phyloP scores from a whole-genome alignment of 306 rosid genomes.

The Fragaria nilgerrensis region DNA sequence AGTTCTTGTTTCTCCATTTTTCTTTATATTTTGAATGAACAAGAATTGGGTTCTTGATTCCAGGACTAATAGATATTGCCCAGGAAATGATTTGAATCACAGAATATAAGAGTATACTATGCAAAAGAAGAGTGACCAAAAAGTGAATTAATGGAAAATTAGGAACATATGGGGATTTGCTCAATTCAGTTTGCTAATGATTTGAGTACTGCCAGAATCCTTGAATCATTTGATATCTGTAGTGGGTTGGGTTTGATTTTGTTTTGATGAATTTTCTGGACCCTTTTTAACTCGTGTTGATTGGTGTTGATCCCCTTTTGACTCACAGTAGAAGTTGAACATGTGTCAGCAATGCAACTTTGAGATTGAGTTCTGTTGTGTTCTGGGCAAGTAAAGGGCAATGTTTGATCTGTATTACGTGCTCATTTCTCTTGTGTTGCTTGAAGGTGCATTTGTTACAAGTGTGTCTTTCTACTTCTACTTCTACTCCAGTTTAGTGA shows the following conservation, averaged over 20 bases:
- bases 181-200: slow-evolving; percentile 30
- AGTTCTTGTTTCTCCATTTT: slow-evolving; percentile 84
- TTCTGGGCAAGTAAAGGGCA: slow-evolving; percentile 16
- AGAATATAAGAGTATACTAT: slow-evolving; percentile 21
- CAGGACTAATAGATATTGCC: slow-evolving; percentile 14
- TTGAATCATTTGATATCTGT: slow-evolving; percentile 29
- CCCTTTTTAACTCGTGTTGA: background rate
- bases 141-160: slow-evolving; percentile 17
- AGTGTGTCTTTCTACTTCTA: background rate
- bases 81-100: slow-evolving; percentile 31
- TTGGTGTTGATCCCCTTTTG: slow-evolving; percentile 29
- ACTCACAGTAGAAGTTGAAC: slow-evolving; percentile 36
- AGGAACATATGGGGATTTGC: slow-evolving; percentile 17
- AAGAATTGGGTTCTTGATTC: slow-evolving; percentile 27
- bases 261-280: slow-evolving; percentile 15
- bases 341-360: slow-evolving; percentile 33
- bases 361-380: slow-evolving; percentile 28
- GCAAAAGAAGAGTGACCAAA: slow-evolving; percentile 24
- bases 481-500: slow-evolving; percentile 14
- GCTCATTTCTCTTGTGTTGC: slow-evolving; percentile 15
- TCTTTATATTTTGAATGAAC: slow-evolving; percentile 9
- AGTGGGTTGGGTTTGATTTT: slow-evolving; percentile 41
- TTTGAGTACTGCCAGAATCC: slow-evolving; percentile 29
- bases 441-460: slow-evolving; percentile 11
- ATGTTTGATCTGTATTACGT: slow-evolving; percentile 27